Evolutionary conservation across 768 basidiomycete species (phyloP).

Genomic region (Naganishia vaughanmartiniae): DNA sequence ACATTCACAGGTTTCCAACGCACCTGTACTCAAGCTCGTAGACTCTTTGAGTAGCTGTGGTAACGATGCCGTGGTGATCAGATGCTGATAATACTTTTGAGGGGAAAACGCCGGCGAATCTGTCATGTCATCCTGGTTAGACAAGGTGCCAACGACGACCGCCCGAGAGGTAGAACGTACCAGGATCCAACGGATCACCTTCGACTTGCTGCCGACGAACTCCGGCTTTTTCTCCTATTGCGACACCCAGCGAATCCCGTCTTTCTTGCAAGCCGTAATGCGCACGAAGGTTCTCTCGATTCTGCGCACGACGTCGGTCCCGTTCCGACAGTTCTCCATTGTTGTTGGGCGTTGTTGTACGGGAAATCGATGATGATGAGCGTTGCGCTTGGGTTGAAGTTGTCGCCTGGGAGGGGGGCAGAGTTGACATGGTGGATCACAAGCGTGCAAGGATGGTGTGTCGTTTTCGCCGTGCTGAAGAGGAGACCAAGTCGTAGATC

Average conservation of each 20-base stretch:
- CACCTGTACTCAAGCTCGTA: slow-evolving; percentile 39
- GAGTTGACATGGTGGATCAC: not conserved
- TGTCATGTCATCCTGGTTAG: slow-evolving; percentile 8
- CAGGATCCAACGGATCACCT: slow-evolving; percentile 24
- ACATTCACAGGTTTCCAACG: not conserved
- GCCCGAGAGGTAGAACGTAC: not conserved
- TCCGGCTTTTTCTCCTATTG: not conserved
- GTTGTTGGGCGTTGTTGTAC: slow-evolving; percentile 26
- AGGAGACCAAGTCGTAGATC: not conserved
- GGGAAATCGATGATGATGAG: slow-evolving; percentile 36
- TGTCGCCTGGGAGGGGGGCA: not conserved
- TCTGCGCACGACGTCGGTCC: slow-evolving; percentile 27
- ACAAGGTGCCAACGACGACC: not conserved
- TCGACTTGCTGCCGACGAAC: not conserved
- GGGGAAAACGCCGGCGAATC: slow-evolving; percentile 44
- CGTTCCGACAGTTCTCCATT: slow-evolving; percentile 28
- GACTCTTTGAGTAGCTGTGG: slow-evolving; percentile 44
- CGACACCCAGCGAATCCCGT: not conserved
- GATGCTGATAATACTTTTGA: slow-evolving; percentile 43
- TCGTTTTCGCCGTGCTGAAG: not conserved
- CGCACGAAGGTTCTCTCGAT: slow-evolving; percentile 30
- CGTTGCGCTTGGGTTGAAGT: not conserved
- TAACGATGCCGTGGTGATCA: slow-evolving; percentile 39
- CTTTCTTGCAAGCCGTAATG: slow-evolving; percentile 30
- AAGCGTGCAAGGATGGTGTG: too few relatives aligned